Base-by-base conservation (phyloP, 805 yeast genomes). In the Myxozyma geophila region DNA sequence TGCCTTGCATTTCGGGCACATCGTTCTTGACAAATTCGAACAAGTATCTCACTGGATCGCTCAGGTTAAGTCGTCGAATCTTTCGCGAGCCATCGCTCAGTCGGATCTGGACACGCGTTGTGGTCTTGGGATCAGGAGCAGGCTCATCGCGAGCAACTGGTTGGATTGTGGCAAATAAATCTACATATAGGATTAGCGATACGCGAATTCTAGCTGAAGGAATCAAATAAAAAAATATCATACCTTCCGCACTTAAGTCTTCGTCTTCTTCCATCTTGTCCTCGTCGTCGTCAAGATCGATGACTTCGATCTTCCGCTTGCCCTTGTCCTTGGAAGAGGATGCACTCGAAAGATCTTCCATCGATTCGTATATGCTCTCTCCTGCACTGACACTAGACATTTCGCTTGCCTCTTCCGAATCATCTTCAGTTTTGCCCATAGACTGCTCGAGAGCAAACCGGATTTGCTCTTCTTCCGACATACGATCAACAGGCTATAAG, bases 391-490 rank as follows among this genome's bases (percentile, higher is more conserved):
- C 74, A 35, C 74, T 76, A 7, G 70, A 71, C 36, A 71, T 73
- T 8, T 72, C 75, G 28, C 71, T 74, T 12, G 71, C 72, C 12
- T 66, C 77, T 28, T 74, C 75, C 23, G 73, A 74, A 12, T 47
- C 63, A 5, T 74, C 69, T 35, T 66, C 71, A 8, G 43, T 59
- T 9, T 61, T 53, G 2, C 81, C 80, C 64, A 91, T 71, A 0
- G 93, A 88, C 73, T 88, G 85, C 65, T 82, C 81, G 75, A 89
- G 81, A 0, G 96, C 96, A 71, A 85, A 78, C 67, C 87, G 87
- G 68, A 91, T 79, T 74, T 91, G 97, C 74, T 90, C 92, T 68
- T 90, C 96, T 73, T 91, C 96, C 1, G 91, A 80, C 74, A 91
- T 86, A 5, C 88, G 87, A 68, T 88, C 89, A 21, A 64, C 21